These are phyloP conservation scores for Miamiensis avidus DNA, from an alignment of 169 alveolate species.

Conservation along the genomic window DNA sequence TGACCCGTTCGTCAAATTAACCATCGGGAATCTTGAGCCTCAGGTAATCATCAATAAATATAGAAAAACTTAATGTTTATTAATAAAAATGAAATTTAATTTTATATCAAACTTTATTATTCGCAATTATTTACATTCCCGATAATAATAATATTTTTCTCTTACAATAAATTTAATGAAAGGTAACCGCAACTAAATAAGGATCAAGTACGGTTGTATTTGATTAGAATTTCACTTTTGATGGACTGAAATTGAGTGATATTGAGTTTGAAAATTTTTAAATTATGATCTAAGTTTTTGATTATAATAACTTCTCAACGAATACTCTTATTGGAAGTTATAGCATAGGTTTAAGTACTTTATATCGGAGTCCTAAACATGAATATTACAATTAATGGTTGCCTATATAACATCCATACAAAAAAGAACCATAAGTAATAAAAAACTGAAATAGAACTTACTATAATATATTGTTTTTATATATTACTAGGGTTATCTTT, in stretches of 20 bases:
- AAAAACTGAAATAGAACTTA: neutral
- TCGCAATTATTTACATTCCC: no score
- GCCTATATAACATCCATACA: constrained; percentile 59
- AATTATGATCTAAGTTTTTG: constrained; percentile 67
- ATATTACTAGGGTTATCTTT: constrained; percentile 55
- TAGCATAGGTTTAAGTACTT: constrained; percentile 79
- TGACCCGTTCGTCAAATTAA: constrained; percentile 80
- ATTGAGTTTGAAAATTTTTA: constrained; percentile 79
- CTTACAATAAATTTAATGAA: no score
- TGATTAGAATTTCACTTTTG: constrained; percentile 82
- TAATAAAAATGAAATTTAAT: no score
- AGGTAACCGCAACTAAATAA: constrained; percentile 48
- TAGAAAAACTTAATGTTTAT: no score
- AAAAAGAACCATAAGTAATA: neutral
- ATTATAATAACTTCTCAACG: constrained; percentile 59
- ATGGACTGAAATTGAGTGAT: constrained; percentile 60
- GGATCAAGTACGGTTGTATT: constrained; percentile 69
- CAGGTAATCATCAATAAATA: constrained; percentile 46
- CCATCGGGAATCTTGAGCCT: constrained; percentile 63
- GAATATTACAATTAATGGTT: constrained; percentile 80
- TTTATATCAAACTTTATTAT: no score
- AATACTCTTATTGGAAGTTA: constrained; percentile 74
- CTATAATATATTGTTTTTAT: neutral
- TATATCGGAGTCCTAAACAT: constrained; percentile 77
- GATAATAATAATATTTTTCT: no score